These are phyloP conservation scores for Schwanniomyces vanrijiae DNA, from an alignment of 805 yeast genomes.

Conservation along the genomic window DNA sequence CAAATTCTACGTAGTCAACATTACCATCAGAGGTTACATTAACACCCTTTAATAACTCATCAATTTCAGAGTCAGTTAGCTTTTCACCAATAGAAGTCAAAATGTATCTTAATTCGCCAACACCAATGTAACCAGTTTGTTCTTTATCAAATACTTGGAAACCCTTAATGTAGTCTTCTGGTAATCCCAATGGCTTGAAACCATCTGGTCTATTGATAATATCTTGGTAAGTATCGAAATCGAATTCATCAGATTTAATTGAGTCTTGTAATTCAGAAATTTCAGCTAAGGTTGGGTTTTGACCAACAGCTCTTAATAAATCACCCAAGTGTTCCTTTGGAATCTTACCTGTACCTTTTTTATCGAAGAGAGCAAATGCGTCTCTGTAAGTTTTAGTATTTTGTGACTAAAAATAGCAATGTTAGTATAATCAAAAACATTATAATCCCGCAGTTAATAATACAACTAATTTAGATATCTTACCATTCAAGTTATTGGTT, in stretches of 20 bases:
- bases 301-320: slow-evolving; percentile 94
- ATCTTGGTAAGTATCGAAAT: slow-evolving; percentile 73
- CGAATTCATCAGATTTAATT: slow-evolving; percentile 54
- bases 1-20: slow-evolving; percentile 93
- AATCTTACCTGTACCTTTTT: slow-evolving; percentile 91
- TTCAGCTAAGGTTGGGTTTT: slow-evolving; percentile 94
- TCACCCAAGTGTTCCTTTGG: slow-evolving; percentile 86
- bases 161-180: slow-evolving; percentile 84
- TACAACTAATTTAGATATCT: not conserved
- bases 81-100: slow-evolving; percentile 96
- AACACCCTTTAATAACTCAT: slow-evolving; percentile 93
- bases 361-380: slow-evolving; percentile 95
- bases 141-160: slow-evolving; percentile 98
- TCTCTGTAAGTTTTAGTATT: slow-evolving; percentile 65
- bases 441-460: not conserved
- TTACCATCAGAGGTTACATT: slow-evolving; percentile 91
- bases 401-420: slow-evolving; percentile 28
- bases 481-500: not conserved
- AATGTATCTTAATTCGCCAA: slow-evolving; percentile 94
- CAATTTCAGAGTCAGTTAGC: slow-evolving; percentile 86
- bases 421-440: not conserved
- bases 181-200: slow-evolving; percentile 82
- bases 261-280: slow-evolving; percentile 50
- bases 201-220: slow-evolving; percentile 85
- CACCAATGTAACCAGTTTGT: slow-evolving; percentile 92